Conservation (phyloP, 495 filamentous ascomycete genomes). For the Haplographium delicatum region DNA sequence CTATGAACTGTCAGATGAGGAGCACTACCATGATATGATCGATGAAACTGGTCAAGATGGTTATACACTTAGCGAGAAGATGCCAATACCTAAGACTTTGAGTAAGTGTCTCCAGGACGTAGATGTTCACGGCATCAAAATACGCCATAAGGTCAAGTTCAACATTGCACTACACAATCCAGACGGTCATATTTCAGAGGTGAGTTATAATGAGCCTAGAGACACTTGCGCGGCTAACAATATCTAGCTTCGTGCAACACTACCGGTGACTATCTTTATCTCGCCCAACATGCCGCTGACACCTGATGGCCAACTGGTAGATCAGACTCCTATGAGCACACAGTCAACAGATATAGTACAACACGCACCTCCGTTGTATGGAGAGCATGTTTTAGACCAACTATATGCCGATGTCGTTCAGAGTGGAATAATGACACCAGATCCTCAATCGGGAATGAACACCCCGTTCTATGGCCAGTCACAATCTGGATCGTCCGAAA, state of each 20-base stretch:
- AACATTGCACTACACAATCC: slow-evolving; percentile 86
- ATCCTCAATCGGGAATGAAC: slow-evolving; percentile 59
- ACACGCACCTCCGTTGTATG: slow-evolving; percentile 81
- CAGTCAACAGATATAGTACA: slow-evolving; percentile 34
- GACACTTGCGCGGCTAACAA: slow-evolving; percentile 7
- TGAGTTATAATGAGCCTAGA: slow-evolving; percentile 36
- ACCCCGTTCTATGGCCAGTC: slow-evolving; percentile 76
- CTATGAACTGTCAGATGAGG: slow-evolving; percentile 50
- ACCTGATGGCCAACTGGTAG: slow-evolving; percentile 67
- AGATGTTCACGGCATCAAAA: slow-evolving; percentile 74
- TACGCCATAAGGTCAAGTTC: slow-evolving; percentile 81
- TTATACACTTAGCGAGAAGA: slow-evolving; percentile 61
- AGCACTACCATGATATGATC: slow-evolving; percentile 60
- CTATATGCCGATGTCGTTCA: slow-evolving; percentile 81
- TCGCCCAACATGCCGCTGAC: slow-evolving; percentile 84
- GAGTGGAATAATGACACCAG: slow-evolving; percentile 70
- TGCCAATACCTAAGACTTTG: slow-evolving; percentile 73
- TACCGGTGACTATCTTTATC: slow-evolving; percentile 87
- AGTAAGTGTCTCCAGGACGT: slow-evolving; percentile 80
- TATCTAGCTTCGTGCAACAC: slow-evolving; percentile 63
- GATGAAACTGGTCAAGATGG: slow-evolving; percentile 67
- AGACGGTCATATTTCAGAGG: slow-evolving; percentile 88
- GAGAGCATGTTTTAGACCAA: slow-evolving; percentile 79
- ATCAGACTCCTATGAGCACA: slow-evolving; percentile 42
- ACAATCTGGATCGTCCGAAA: slow-evolving; percentile 71